Evolutionary conservation across 208 protist species (phyloP).

Genomic region (Trypanosoma avium): DNA sequence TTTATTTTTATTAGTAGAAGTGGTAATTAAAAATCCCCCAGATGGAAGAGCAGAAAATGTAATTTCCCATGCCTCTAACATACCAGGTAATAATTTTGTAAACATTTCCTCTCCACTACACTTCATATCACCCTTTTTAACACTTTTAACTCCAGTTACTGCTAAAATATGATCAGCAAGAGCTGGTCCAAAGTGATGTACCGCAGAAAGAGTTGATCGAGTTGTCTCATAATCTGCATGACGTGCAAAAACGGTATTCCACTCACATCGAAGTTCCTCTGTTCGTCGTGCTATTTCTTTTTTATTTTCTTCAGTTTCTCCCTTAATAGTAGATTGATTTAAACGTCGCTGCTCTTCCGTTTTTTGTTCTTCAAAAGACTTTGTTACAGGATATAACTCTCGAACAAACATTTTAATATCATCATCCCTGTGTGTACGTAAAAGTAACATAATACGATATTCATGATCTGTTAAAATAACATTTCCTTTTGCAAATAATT

Average conservation of each 20-base stretch:
- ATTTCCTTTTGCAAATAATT: conserved; percentile 95
- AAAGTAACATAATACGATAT: conserved; percentile 93
- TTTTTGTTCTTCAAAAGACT: conserved; percentile 21
- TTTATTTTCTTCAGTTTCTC: conserved; percentile 16
- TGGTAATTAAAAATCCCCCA: conserved; percentile 76
- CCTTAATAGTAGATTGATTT: no score
- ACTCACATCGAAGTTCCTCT: conserved; percentile 38
- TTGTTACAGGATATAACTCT: conserved; percentile 69
- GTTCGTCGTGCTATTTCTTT: conserved; percentile 21
- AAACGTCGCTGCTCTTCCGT: not conserved
- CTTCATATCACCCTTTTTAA: conserved; percentile 37
- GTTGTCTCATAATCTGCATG: conserved; percentile 46
- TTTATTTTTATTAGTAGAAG: no score
- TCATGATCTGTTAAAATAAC: conserved; percentile 94
- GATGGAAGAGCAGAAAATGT: conserved; percentile 36
- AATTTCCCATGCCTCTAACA: conserved; percentile 59
- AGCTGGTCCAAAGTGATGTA: conserved; percentile 69
- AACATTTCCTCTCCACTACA: conserved; percentile 37
- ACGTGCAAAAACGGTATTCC: conserved; percentile 45
- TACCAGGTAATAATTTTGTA: conserved; percentile 37
- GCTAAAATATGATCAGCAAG: conserved; percentile 76
- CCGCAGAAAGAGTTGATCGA: conserved; percentile 49
- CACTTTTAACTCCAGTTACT: conserved; percentile 33
- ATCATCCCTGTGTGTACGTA: conserved; percentile 91
- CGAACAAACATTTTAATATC: conserved; percentile 68